Conservation (phyloP, 495 filamentous ascomycete genomes). For the Tuber umbilicatum region DNA sequence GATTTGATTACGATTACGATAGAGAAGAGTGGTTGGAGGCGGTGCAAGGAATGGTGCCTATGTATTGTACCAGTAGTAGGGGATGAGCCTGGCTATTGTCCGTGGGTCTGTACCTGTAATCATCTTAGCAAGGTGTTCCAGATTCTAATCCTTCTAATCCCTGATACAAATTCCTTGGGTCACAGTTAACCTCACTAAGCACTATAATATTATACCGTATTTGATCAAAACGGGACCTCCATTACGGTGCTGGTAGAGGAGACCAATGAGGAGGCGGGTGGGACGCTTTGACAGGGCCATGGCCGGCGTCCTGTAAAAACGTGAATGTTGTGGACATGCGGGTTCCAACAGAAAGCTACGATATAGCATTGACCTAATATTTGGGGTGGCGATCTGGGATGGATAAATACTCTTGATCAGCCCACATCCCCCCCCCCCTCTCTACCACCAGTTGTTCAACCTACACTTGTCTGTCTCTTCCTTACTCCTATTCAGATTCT, state of each 20-base stretch:
- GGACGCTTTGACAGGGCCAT: background rate
- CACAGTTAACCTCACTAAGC: background rate
- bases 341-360: background rate
- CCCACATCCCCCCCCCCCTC: background rate
- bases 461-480: background rate
- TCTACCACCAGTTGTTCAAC: slow-evolving; percentile 8
- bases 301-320: background rate
- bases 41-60: background rate
- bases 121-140: background rate
- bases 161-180: background rate
- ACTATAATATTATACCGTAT: too few relatives aligned
- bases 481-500: slow-evolving; percentile 9
- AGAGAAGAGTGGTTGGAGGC: background rate
- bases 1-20: background rate
- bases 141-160: background rate
- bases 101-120: background rate
- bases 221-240: background rate
- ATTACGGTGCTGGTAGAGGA: background rate
- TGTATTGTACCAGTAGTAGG: background rate
- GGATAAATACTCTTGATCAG: slow-evolving; percentile 24
- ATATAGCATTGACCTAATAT: background rate
- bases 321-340: background rate
- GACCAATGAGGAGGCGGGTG: background rate
- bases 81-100: background rate
- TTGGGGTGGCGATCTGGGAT: background rate